A percentile compares a stretch with the other conserved stretches of the same genome.
These are phyloP conservation scores for Selaginella tamariscina DNA, from an alignment of 75 land plant species.

Conservation along the genomic window DNA sequence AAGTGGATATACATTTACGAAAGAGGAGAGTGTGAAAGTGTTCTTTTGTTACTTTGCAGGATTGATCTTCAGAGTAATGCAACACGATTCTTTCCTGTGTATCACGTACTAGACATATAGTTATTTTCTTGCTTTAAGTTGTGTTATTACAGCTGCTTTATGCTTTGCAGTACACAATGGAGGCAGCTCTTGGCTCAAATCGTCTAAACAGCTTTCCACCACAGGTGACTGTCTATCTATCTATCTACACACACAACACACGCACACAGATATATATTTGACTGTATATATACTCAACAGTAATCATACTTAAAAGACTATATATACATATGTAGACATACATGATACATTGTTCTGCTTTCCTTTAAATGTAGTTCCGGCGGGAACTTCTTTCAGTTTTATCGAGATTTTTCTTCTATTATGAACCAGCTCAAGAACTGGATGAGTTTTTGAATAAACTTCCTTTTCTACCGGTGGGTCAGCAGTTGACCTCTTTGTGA, in stretches of 20 bases:
- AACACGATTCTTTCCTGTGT: constrained; percentile 61
- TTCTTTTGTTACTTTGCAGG: constrained; percentile 34
- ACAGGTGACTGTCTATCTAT: too few species aligned
- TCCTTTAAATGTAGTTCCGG: constrained; percentile 22
- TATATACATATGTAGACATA: too few species aligned
- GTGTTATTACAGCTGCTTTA: constrained; percentile 1
- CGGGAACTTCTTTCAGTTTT: constrained; percentile 63
- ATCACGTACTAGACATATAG: constrained; percentile 34
- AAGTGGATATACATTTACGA: constrained; percentile 15
- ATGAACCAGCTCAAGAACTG: constrained; percentile 57
- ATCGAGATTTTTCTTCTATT: constrained; percentile 76
- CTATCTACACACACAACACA: too few species aligned
- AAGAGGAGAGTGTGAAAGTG: background rate
- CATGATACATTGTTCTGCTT: constrained; percentile 10
- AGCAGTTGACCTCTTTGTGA: constrained; percentile 77
- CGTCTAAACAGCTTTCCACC: constrained; percentile 39
- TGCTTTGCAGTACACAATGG: constrained; percentile 65
- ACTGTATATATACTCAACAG: too few species aligned
- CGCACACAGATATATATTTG: too few species aligned
- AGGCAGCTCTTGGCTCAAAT: constrained; percentile 47
- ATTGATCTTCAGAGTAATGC: constrained; percentile 79
- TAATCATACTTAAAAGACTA: too few species aligned
- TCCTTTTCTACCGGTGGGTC: constrained; percentile 53
- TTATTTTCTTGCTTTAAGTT: background rate
- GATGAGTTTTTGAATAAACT: constrained; percentile 46